Base-by-base conservation (phyloP, 1,284 basidiomycete species). In the Malassezia equina region DNA sequence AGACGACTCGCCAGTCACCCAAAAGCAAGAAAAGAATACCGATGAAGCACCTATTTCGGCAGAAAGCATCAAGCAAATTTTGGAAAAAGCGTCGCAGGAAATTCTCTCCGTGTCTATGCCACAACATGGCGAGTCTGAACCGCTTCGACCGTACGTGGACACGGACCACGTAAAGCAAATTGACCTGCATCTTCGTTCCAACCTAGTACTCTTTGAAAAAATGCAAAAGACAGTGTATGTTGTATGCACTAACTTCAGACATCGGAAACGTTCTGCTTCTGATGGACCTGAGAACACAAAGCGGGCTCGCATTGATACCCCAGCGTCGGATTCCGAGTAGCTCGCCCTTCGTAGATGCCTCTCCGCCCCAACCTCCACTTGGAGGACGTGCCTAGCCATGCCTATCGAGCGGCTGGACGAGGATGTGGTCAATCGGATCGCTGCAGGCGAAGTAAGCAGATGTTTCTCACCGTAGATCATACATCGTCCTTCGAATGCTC, bases 401-500 rank as follows among this genome's bases (percentile, higher is more conserved):
- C 19, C 28, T 32, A 62, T 60, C 11, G 32, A 39, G 41, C 60
- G 62, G 15, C 63, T 82, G 24, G 74, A 77, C 12, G 75, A 78
- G 53, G 76, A 77, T 34, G 80, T 81, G 32, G 79, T 83, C 58
- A 83, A 83, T 62, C 77, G 78, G 21, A 83, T 83, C 47, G 81
- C 81, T n/a, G 81, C 81, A 8, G 81, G 81, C 33, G 81, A 82
- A 75, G 78, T 61, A 34, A 4, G 34, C 33, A 3, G 23, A 24
- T 15, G 11, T 15, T 47, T 25, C 19, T 28, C 17, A 47, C 44
- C 28, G 15, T 25, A 59, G 49, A 91, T 98, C 70, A 96, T 98
- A 59, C 93, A 96, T 58, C 79, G 94, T 28, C 94, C 94, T 0
- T 83, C 88, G 8, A 96, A 93, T 62, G 94, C 94, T 1, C 80